phyloP scores from a whole-genome alignment of 805 yeast genomes.

The Cyberlindnera mycetangii region DNA sequence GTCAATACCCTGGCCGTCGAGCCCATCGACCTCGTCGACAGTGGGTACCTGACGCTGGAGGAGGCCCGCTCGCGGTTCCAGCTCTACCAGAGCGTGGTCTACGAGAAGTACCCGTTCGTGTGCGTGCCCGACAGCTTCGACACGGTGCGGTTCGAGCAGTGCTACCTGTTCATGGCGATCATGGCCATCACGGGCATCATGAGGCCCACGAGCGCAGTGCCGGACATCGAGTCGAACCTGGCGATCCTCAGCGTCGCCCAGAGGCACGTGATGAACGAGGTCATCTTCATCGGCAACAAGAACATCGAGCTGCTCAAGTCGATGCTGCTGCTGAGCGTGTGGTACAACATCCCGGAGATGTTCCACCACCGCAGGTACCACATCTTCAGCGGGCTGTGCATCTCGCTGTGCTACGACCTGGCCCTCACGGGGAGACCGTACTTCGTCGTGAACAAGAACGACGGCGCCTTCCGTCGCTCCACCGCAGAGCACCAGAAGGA shows the following conservation, averaged over 20 bases:
- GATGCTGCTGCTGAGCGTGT: conserved; percentile 57
- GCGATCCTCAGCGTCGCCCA: conserved; percentile 52
- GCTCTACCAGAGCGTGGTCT: conserved; percentile 46
- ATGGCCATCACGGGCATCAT: conserved; percentile 58
- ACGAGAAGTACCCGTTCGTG: conserved; percentile 55
- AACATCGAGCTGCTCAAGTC: conserved; percentile 64
- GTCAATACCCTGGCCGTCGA: conserved; percentile 17
- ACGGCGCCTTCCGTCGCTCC: conserved; percentile 40
- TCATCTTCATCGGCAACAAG: conserved; percentile 68
- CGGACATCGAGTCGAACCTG: conserved; percentile 38
- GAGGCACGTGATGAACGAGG: conserved; percentile 51
- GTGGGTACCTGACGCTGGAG: conserved; percentile 53
- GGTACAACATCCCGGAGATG: conserved; percentile 85
- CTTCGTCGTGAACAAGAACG: conserved; percentile 39
- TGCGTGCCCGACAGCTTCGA: conserved; percentile 45
- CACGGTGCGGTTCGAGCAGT: conserved; percentile 47
- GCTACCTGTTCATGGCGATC: conserved; percentile 61
- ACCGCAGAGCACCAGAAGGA: conserved; percentile 37
- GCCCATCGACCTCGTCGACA: conserved; percentile 47
- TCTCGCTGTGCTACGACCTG: conserved; percentile 69
- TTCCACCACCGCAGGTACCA: conserved; percentile 79
- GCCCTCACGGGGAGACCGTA: conserved; percentile 61
- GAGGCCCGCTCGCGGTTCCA: conserved; percentile 58
- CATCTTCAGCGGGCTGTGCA: conserved; percentile 60
- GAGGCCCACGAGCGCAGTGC: conserved; percentile 24